These are phyloP conservation scores for Acacia concinna DNA, from an alignment of 331 rosid genomes.

Conservation along the genomic window DNA sequence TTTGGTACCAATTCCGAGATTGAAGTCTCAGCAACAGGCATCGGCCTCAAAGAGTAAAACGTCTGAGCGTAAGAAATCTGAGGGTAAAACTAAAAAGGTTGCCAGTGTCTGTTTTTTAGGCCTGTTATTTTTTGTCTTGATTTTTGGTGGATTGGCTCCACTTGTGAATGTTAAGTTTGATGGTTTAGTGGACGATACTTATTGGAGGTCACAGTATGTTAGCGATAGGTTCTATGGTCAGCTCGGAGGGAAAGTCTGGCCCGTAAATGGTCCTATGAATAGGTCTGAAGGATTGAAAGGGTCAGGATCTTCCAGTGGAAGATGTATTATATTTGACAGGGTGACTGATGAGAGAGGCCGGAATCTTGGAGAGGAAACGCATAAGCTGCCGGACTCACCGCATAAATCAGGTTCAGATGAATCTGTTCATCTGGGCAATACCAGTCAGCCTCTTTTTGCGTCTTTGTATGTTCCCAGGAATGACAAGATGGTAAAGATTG, in stretches of 20 bases:
- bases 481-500: constrained; percentile 89
- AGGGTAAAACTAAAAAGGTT: constrained; percentile 86
- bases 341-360: no score
- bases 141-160: constrained; percentile 84
- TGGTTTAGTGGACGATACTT: constrained; percentile 47
- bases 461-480: constrained; percentile 96
- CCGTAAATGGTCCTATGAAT: constrained; percentile 42
- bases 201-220: constrained; percentile 45
- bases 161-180: constrained; percentile 59
- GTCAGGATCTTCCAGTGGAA: constrained; percentile 42
- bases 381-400: no score
- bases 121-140: constrained; percentile 69
- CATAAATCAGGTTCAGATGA: constrained; percentile 40
- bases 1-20: constrained; percentile 86
- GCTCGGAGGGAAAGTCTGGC: constrained; percentile 58
- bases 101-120: constrained; percentile 94
- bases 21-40: constrained; percentile 66
- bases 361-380: no score
- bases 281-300: constrained; percentile 49
- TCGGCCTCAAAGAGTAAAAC: constrained; percentile 53
- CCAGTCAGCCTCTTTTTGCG: constrained; percentile 82
- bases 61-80: constrained; percentile 56
- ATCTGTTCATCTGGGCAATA: constrained; percentile 45
- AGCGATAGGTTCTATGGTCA: constrained; percentile 49
- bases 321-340: constrained; percentile 45